Base-by-base conservation (phyloP, 2,329 filamentous ascomycete species). In the Clarireedia hainanense region DNA sequence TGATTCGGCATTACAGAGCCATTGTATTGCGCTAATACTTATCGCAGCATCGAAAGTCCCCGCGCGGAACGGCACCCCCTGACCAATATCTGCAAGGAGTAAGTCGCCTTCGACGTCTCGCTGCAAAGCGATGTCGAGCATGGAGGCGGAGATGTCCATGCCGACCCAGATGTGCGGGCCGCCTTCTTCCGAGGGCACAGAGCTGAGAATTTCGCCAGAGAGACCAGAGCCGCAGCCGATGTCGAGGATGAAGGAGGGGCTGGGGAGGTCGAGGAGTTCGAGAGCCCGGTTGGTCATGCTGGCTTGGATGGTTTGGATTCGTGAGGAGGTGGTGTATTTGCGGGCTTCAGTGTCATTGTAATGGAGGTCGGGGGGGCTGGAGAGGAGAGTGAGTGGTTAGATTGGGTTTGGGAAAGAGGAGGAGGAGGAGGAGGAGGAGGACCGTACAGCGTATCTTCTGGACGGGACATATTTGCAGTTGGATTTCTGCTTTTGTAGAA, bases 131-230 rank as follows among this genome's bases (percentile, higher is more conserved):
- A 96, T 82, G 62, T 94, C 91, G n/a, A 99, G 78, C 94, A 99
- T 99, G n/a, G 86, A 90, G 0, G 89, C 85, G 4, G 88, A 90
- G 24, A 99, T 85, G 69, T 99, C 94, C 87, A 97, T 92, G 58
- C 94, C 94, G n/a, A 97, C 78, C 94, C 94, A 99, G 1, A 85
- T 85, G 74, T 99, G 94, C 4, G 91, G 90, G 0, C 91, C 91
- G 54, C 88, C 88, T 57, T 90, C 84, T 10, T 85, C 80, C 2
- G 80, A 77, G 0, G 78, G 72, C 0, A 86, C 75, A n/a, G 83
- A 77, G 12, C 89, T 91, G 47, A 99, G 81, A 57, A 97, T 96
- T 71, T 96, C 91, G 69, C 94, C 94, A 0, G 89, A 95, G 23
- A 99, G 83, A 14, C 94, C 94, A 64, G 89, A 95, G 67, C 94